A percentile compares a stretch with the other conserved stretches of the same genome.
phyloP scores from a whole-genome alignment of 495 filamentous ascomycete genomes.

The Penicillium herquei region DNA sequence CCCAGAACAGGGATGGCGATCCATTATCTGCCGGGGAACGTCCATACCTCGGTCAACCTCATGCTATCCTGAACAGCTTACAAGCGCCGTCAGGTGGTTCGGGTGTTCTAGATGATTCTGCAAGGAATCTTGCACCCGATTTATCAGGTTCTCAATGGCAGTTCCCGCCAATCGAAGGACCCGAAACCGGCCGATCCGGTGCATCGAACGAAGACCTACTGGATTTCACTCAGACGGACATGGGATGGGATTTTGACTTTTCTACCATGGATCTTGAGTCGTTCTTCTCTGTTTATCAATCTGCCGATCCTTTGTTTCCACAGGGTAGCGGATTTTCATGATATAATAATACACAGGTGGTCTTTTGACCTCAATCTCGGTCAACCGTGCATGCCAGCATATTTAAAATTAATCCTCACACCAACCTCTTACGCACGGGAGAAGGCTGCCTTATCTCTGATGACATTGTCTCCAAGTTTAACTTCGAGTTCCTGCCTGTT shows the following conservation, averaged over 20 bases:
- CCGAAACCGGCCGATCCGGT: constrained; percentile 24
- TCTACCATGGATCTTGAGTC: constrained; percentile 47
- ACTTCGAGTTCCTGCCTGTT: no score
- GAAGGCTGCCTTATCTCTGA: no score
- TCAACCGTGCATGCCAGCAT: no score
- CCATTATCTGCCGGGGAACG: neutral
- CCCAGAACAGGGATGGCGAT: neutral
- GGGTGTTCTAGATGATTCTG: neutral
- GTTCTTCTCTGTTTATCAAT: constrained; percentile 38
- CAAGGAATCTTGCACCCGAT: constrained; percentile 7
- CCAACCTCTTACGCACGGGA: no score
- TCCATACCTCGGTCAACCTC: neutral
- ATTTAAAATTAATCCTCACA: no score
- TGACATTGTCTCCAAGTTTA: no score
- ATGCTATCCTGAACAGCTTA: neutral
- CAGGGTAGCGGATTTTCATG: neutral
- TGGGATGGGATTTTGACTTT: constrained; percentile 48
- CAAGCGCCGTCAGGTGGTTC: neutral
- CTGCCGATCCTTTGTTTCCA: constrained; percentile 9
- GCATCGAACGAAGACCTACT: constrained; percentile 36
- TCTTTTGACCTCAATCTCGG: no score
- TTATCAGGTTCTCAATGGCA: constrained; percentile 25
- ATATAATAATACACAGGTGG: neutral
- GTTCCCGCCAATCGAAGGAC: constrained; percentile 19
- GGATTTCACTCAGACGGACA: constrained; percentile 44